These are phyloP conservation scores for Cordyceps cicadae DNA, from an alignment of 2,329 filamentous ascomycete genomes.

Conservation along the genomic window DNA sequence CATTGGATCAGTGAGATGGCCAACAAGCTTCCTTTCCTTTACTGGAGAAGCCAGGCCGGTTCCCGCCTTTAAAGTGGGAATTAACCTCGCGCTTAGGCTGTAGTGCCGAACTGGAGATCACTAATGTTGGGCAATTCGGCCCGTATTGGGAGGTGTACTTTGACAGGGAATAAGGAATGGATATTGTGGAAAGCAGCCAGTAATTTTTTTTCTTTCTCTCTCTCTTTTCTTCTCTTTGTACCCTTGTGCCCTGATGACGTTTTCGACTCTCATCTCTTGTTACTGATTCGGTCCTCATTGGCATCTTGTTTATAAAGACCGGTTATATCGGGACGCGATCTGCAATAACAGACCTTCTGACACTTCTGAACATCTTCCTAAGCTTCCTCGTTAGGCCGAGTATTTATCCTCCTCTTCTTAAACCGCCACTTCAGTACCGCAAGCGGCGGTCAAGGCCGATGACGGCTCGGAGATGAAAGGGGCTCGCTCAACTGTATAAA, in stretches of 20 bases:
- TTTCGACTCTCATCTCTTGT: background rate
- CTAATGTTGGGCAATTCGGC: background rate
- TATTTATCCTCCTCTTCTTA: background rate
- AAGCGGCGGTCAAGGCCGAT: background rate
- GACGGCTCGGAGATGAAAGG: background rate
- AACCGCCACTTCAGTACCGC: background rate
- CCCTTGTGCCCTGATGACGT: background rate
- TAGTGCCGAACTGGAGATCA: background rate
- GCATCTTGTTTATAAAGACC: background rate
- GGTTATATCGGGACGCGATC: background rate
- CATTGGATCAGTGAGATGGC: background rate
- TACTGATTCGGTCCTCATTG: background rate
- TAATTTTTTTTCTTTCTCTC: background rate
- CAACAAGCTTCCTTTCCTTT: background rate
- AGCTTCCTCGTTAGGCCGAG: background rate
- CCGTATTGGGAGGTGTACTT: background rate
- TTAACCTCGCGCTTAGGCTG: constrained; percentile 1
- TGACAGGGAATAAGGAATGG: background rate
- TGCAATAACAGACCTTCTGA: background rate
- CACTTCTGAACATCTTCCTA: background rate
- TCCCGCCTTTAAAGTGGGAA: background rate
- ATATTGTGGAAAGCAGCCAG: background rate
- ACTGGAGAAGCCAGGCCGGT: background rate
- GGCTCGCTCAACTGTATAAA: background rate
- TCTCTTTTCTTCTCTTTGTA: background rate